Evolutionary conservation across 805 yeast species (phyloP), one percentile per base, ranked within the genome.

Genomic region (Crinitomyces ghanaensis): DNA sequence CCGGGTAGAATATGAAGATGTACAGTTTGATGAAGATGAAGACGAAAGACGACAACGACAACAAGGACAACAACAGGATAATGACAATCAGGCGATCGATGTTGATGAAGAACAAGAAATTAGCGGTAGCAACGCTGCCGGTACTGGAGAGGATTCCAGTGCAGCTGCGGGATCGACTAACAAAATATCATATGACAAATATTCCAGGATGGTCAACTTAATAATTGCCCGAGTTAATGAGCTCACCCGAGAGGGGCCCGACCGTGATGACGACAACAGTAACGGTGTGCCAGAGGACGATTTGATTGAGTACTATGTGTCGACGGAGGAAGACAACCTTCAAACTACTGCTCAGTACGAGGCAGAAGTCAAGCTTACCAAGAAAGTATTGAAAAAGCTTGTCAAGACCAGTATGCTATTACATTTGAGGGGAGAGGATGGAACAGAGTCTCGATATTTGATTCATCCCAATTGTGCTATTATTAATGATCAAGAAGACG

Each of bases 1-100:
- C 46, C 74, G 91, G 41, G 96, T 88, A 26, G 96, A 91, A 53
- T 79, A 78, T 54, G 97, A 88, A 46, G 97, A 88, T 53, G 69
- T 88, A 26, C 91, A 83, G 39, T 65, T 88, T 30, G 91, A 75
- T 8, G 85, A 69, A 19, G 68, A 56, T 3, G 55, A 45, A 14
- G 54, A 50, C 28, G 54, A 63, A 41, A 19, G 41, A 36, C 31
- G 40, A 38, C 19, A 50, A 49, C 28, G 42, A 38, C 28, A 38
- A 48, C 31, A 34, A n/a, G 8, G 33, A 28, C 16, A 12, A 6
- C 30, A 6, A 6, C 20, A 17, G 6, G 24, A 31, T 9, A 19
- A 20, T 11, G 35, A 30, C 15, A 29, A 12, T 12, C 39, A 38
- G 17, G 50, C 48, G 27, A 42, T 37, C 28, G 38, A 47, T 30